Percentiles rank a stretch among this genome's conserved stretches.
These are phyloP conservation scores for Waltergamsia citrina DNA, from an alignment of 2,329 filamentous ascomycete species.

Conservation along the genomic window DNA sequence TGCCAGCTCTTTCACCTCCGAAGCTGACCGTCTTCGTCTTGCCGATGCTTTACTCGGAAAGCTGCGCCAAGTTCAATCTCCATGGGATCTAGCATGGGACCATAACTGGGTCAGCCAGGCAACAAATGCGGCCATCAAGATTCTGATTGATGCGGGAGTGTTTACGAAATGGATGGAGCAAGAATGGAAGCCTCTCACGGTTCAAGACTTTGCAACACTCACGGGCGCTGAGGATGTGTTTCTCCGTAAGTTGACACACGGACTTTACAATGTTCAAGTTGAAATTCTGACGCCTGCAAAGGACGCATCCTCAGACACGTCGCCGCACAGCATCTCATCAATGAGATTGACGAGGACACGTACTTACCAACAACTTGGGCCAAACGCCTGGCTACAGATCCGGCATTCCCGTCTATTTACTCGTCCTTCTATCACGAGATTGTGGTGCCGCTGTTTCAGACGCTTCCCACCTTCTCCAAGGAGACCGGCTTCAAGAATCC, in stretches of 20 bases:
- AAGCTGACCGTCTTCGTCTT: conserved; percentile 20
- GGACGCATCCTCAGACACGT: conserved; percentile 24
- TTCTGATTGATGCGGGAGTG: conserved; percentile 24
- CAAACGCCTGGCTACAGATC: conserved; percentile 15
- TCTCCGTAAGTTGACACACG: conserved; percentile 13
- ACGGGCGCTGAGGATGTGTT: conserved; percentile 20
- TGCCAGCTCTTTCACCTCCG: conserved; percentile 17
- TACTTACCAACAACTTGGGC: conserved; percentile 23
- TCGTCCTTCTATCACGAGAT: conserved; percentile 21
- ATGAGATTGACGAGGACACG: conserved; percentile 21
- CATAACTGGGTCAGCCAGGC: conserved; percentile 22
- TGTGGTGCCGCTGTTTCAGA: conserved; percentile 18
- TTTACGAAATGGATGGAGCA: conserved; percentile 23
- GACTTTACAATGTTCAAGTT: neutral
- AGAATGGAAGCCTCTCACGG: conserved; percentile 17
- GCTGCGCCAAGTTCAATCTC: conserved; percentile 20
- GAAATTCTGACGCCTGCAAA: conserved; percentile 4
- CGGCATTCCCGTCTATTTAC: conserved; percentile 18
- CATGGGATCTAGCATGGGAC: conserved; percentile 28
- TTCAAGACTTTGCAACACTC: conserved; percentile 19
- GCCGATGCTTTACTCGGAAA: conserved; percentile 20
- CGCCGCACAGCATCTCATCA: conserved; percentile 21
- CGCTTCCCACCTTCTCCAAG: conserved; percentile 20
- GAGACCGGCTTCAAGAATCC: conserved; percentile 19
- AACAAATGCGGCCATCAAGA: conserved; percentile 23